Evolutionary conservation across 208 protist species (phyloP).

Genomic region (Leishmania lainsoni): DNA sequence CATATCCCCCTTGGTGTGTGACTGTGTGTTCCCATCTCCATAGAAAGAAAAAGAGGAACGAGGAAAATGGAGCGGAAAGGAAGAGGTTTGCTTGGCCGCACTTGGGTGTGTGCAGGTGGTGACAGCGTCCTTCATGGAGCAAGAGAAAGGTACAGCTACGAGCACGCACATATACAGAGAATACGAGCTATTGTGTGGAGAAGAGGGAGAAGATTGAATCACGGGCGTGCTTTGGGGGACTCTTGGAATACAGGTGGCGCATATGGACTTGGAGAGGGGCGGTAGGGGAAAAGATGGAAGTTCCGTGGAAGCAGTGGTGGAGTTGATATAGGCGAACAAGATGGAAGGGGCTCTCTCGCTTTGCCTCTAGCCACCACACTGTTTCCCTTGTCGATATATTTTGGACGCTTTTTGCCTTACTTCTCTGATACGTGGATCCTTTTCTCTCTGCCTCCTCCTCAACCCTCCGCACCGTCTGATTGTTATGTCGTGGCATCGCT

Average conservation of each 20-base stretch:
- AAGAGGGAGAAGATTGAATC: neutral
- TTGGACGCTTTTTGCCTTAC: no score
- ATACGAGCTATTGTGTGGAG: neutral
- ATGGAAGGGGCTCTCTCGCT: neutral
- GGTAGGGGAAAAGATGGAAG: neutral
- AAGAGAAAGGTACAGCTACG: neutral
- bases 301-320: neutral
- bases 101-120: neutral
- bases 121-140: neutral
- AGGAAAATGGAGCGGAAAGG: neutral
- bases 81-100: neutral
- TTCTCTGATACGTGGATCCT: no score
- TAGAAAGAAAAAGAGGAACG: conserved; percentile 7
- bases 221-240: neutral
- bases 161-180: neutral
- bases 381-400: neutral
- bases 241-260: neutral
- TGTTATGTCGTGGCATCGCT: neutral
- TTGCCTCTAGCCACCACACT: neutral
- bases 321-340: neutral
- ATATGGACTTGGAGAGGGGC: neutral
- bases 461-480: neutral
- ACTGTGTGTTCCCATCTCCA: neutral
- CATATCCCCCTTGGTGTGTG: neutral
- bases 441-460: neutral